These are phyloP conservation scores for Neurospora sp. DNA, from an alignment of 2,329 filamentous ascomycete species.

Conservation along the genomic window DNA sequence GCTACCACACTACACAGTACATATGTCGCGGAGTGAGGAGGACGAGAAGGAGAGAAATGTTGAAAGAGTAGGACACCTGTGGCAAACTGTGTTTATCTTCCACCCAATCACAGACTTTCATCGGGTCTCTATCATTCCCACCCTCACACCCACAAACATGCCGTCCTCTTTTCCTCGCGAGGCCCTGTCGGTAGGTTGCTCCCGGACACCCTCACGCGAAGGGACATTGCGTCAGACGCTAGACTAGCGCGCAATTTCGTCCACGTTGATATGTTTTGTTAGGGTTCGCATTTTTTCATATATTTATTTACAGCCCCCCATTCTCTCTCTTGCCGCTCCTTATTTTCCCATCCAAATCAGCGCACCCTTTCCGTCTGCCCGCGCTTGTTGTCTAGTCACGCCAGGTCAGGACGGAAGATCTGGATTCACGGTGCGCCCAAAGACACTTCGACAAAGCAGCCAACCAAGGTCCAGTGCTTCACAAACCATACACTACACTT, in stretches of 20 bases:
- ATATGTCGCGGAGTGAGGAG: background rate
- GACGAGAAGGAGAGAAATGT: background rate
- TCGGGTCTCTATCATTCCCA: background rate
- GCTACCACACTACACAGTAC: background rate
- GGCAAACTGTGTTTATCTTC: background rate
- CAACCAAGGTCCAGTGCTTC: background rate
- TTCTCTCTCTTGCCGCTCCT: background rate
- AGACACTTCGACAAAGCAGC: background rate
- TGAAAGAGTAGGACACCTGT: background rate
- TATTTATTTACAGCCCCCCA: background rate
- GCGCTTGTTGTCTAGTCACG: background rate
- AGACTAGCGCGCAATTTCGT: background rate
- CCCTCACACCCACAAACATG: background rate
- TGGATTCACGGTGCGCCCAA: background rate
- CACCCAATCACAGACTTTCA: background rate
- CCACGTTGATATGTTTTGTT: background rate
- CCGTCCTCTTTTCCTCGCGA: background rate
- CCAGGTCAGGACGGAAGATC: background rate
- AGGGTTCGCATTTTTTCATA: background rate
- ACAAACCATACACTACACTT: background rate
- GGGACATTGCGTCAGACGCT: background rate
- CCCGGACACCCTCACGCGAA: background rate
- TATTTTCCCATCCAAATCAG: background rate
- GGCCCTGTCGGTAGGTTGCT: background rate
- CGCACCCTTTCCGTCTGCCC: background rate